Evolutionary conservation across 2,329 filamentous ascomycete species (phyloP).

Genomic region (Gaeumannomyces tritici): DNA sequence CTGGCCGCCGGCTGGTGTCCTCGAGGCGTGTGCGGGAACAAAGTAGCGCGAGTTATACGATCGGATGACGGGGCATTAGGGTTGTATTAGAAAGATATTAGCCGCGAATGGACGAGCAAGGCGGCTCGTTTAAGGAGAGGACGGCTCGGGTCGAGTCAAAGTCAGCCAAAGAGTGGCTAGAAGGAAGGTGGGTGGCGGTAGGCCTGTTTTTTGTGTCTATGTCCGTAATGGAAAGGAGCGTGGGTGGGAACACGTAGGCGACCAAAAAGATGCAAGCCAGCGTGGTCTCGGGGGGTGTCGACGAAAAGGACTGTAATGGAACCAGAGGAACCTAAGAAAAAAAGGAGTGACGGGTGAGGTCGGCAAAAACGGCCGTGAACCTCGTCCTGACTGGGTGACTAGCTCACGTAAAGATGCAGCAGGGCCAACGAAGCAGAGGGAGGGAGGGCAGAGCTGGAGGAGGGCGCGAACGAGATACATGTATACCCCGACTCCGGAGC

Average conservation of each 20-base stretch:
- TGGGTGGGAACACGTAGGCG: neutral
- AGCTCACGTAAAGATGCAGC: neutral
- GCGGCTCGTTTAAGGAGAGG: neutral
- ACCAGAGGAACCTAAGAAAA: neutral
- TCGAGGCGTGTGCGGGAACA: neutral
- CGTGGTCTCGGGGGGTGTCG: neutral
- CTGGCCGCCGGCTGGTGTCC: neutral
- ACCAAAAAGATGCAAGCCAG: neutral
- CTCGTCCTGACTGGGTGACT: neutral
- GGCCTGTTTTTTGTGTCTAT: neutral
- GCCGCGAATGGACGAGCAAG: neutral
- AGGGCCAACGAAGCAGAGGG: neutral
- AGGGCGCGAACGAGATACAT: neutral
- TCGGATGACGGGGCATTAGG: neutral
- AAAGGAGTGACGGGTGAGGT: neutral
- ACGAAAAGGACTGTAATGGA: neutral
- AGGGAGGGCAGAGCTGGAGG: neutral
- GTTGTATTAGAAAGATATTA: neutral
- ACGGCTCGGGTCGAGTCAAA: neutral
- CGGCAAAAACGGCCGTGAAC: neutral
- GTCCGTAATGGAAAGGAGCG: neutral
- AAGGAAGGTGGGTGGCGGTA: neutral
- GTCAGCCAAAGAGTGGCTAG: neutral
- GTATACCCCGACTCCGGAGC: neutral
- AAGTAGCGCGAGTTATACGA: neutral